phyloP scores from a whole-genome alignment of 768 basidiomycete species.

The Phlegmacium glaucopus region DNA sequence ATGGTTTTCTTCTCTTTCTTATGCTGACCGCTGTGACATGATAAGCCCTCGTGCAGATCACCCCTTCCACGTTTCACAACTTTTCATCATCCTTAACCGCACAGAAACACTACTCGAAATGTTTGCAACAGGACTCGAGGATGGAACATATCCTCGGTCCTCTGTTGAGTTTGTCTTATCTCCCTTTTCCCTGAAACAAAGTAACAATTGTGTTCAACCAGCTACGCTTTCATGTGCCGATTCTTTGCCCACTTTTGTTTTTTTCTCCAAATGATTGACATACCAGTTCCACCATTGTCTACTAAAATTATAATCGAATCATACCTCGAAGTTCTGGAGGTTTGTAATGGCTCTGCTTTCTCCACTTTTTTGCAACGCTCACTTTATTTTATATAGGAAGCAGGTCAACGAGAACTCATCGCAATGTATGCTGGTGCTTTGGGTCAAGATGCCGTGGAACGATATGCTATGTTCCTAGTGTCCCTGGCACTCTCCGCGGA shows the following conservation, averaged over 20 bases:
- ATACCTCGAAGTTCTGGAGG: slow-evolving; percentile 87
- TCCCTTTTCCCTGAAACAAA: background rate
- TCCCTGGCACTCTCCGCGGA: slow-evolving; percentile 67
- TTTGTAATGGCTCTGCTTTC: slow-evolving; percentile 24
- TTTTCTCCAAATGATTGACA: slow-evolving; percentile 79
- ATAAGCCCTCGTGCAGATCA: slow-evolving; percentile 60
- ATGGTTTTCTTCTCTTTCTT: background rate
- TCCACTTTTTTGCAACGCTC: background rate
- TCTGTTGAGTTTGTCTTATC: slow-evolving; percentile 52
- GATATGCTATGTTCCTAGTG: slow-evolving; percentile 88
- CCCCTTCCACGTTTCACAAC: slow-evolving; percentile 79
- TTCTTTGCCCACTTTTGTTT: slow-evolving; percentile 96
- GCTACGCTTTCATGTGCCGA: slow-evolving; percentile 70
- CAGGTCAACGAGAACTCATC: slow-evolving; percentile 81
- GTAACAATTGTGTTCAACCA: slow-evolving; percentile 18
- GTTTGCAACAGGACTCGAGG: slow-evolving; percentile 56
- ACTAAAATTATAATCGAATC: slow-evolving; percentile 83
- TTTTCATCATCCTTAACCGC: slow-evolving; percentile 72
- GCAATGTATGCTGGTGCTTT: slow-evolving; percentile 92
- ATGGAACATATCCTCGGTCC: slow-evolving; percentile 43
- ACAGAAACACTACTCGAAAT: slow-evolving; percentile 65
- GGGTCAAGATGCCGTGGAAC: slow-evolving; percentile 86
- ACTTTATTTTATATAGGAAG: slow-evolving; percentile 38
- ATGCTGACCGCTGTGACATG: slow-evolving; percentile 1
- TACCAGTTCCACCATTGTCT: slow-evolving; percentile 66